phyloP scores from a whole-genome alignment of 1,284 basidiomycete species.

The Ganoderma multipileum region DNA sequence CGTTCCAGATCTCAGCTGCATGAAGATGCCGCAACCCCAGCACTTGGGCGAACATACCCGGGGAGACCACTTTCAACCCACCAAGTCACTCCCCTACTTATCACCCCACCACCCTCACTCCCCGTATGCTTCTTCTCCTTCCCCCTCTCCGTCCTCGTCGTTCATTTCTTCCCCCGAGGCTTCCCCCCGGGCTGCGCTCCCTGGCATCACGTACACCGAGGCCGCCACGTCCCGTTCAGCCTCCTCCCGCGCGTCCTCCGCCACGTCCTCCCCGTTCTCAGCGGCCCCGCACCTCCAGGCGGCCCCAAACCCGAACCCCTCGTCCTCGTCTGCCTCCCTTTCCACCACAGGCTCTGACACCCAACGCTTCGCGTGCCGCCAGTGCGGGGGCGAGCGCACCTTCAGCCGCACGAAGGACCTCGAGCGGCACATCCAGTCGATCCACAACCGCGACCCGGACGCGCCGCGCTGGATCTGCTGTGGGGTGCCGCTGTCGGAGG shows the following conservation, averaged over 20 bases:
- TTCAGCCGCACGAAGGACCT: slow-evolving; percentile 20
- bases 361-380: slow-evolving; percentile 1
- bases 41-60: not conserved
- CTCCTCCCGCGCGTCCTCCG: slow-evolving; percentile 1
- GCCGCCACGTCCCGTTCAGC: too few relatives aligned
- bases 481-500: slow-evolving; percentile 29
- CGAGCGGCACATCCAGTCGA: slow-evolving; percentile 17
- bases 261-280: not conserved
- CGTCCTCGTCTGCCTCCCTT: not conserved
- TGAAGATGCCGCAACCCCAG: not conserved
- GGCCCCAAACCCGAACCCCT: not conserved
- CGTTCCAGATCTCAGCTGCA: not conserved
- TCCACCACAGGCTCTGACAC: not conserved
- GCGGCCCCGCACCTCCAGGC: not conserved
- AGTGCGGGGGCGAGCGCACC: slow-evolving; percentile 3
- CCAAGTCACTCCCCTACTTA: not conserved
- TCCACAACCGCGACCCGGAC: slow-evolving; percentile 13
- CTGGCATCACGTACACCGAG: too few relatives aligned
- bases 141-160: not conserved
- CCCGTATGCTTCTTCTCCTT: not conserved
- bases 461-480: slow-evolving; percentile 19
- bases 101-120: not conserved
- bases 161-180: not conserved
- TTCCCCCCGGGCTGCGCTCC: not conserved
- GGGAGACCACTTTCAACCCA: too few relatives aligned